A percentile compares a stretch with the other conserved stretches of the same genome.
These are phyloP conservation scores for Guillardia theta DNA, from an alignment of 78 protist genomes.

Conservation along the genomic window DNA sequence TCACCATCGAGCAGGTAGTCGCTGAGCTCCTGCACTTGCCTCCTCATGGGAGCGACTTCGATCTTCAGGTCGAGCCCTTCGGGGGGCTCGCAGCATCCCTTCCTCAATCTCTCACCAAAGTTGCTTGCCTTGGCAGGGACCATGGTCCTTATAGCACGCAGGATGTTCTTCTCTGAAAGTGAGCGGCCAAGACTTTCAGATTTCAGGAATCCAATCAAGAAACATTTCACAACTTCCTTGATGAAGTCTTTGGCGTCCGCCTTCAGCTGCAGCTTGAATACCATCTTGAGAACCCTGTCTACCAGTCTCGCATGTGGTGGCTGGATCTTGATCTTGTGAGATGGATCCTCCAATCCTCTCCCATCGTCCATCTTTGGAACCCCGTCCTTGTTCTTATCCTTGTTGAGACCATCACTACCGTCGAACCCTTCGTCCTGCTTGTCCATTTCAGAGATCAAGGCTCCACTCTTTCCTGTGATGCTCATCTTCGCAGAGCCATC, in stretches of 20 bases:
- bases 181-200: background rate
- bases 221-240: background rate
- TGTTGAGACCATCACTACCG: too few species aligned
- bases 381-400: too few species aligned
- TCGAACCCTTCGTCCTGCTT: too few species aligned
- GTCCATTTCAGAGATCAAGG: too few species aligned
- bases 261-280: background rate
- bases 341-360: too few species aligned
- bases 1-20: too few species aligned
- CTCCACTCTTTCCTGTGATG: too few species aligned
- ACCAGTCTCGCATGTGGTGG: background rate
- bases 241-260: background rate
- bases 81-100: background rate
- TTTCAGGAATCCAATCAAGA: background rate
- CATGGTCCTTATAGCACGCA: background rate
- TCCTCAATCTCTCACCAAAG: background rate
- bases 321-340: background rate
- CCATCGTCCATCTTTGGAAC: too few species aligned
- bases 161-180: background rate
- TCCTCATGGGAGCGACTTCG: background rate
- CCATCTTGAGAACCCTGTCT: background rate
- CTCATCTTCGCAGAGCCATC: too few species aligned
- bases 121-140: background rate
- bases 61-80: background rate
- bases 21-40: background rate